Percentiles rank a stretch among this genome's conserved stretches.
phyloP scores from a whole-genome alignment of 805 yeast genomes.

The Ogataea pini region DNA sequence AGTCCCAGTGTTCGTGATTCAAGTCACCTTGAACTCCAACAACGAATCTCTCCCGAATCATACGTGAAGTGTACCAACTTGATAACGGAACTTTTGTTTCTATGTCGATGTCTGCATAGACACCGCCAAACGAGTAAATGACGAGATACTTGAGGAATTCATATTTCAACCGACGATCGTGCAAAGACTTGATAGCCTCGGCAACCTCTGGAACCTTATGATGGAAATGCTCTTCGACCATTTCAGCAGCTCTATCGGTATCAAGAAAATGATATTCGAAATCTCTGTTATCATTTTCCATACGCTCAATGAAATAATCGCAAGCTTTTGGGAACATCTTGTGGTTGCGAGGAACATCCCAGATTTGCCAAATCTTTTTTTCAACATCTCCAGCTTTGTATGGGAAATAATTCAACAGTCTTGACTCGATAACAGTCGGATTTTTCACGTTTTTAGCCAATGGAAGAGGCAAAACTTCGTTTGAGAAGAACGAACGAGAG shows the following conservation, averaged over 20 bases:
- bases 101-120: conserved; percentile 56
- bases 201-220: conserved; percentile 46
- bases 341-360: conserved; percentile 11
- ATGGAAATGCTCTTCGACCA: conserved; percentile 13
- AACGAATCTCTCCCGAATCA: conserved; percentile 15
- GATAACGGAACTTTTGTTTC: conserved; percentile 43
- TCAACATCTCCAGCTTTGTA: conserved; percentile 18
- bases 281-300: conserved; percentile 10
- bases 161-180: conserved; percentile 46
- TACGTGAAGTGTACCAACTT: conserved; percentile 24
- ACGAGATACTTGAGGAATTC: conserved; percentile 55
- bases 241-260: conserved; percentile 11
- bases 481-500: background rate
- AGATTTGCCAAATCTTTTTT: conserved; percentile 22
- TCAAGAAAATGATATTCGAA: conserved; percentile 13
- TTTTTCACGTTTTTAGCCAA: conserved; percentile 14
- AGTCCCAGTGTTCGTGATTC: conserved; percentile 21
- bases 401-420: conserved; percentile 20
- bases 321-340: conserved; percentile 12
- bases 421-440: conserved; percentile 17
- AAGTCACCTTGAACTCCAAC: conserved; percentile 28
- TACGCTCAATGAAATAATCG: conserved; percentile 5
- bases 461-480: conserved; percentile 2
- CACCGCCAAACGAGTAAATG: conserved; percentile 53
- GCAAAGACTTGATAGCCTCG: conserved; percentile 46